Conservation (phyloP, 768 basidiomycete genomes). For the Suillus variegatus region DNA sequence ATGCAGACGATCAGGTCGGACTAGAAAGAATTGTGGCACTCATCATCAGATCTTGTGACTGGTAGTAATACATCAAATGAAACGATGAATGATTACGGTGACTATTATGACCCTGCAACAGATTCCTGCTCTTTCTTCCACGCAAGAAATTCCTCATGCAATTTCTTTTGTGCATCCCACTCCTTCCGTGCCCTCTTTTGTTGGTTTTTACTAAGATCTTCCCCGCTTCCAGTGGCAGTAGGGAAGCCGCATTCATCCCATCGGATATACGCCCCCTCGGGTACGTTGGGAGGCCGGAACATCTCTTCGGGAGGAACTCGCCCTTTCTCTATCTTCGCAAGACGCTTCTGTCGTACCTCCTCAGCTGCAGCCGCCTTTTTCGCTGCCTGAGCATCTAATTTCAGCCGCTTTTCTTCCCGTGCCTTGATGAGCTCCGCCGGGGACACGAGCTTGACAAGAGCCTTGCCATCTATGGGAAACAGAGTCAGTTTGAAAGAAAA, state of each 20-base stretch:
- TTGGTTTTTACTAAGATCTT: constrained; percentile 80
- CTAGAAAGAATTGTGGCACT: constrained; percentile 71
- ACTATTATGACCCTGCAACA: background rate
- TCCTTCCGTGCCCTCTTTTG: constrained; percentile 79
- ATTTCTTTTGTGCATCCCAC: constrained; percentile 69
- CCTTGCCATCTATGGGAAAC: constrained; percentile 73
- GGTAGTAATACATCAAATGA: constrained; percentile 43
- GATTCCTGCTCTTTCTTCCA: constrained; percentile 38
- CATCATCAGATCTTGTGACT: constrained; percentile 63
- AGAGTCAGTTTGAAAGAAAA: constrained; percentile 1
- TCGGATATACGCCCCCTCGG: constrained; percentile 69
- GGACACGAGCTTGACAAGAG: constrained; percentile 89
- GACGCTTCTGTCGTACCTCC: constrained; percentile 64
- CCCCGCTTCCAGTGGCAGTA: constrained; percentile 79
- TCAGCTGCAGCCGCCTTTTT: constrained; percentile 75
- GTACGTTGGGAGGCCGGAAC: constrained; percentile 82
- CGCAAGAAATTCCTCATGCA: constrained; percentile 75
- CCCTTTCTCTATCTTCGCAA: constrained; percentile 85
- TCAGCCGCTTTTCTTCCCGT: constrained; percentile 85
- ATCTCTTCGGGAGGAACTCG: constrained; percentile 70
- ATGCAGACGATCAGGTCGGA: constrained; percentile 75
- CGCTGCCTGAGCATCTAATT: constrained; percentile 70
- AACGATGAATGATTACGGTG: background rate
- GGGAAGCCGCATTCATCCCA: constrained; percentile 90
- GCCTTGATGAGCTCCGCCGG: constrained; percentile 79